phyloP scores from a whole-genome alignment of 2,329 filamentous ascomycete species.

The Amauroascus niger region DNA sequence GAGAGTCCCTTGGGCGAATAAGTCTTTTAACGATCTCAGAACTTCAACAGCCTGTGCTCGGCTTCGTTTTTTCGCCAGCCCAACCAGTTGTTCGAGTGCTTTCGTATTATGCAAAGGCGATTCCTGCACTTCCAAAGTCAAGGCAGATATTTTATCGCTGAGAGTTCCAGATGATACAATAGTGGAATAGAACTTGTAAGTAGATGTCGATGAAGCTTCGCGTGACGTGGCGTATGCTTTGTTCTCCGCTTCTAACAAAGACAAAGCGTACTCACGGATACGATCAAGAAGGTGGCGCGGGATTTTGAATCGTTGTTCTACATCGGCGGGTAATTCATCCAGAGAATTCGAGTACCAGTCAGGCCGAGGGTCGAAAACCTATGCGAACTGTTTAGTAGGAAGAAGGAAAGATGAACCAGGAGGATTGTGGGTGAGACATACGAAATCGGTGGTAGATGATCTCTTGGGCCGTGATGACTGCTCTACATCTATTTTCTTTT shows the following conservation, averaged over 20 bases:
- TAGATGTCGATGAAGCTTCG: slow-evolving; percentile 67
- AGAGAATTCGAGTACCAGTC: slow-evolving; percentile 58
- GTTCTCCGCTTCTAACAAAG: slow-evolving; percentile 68
- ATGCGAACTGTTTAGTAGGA: slow-evolving; percentile 10
- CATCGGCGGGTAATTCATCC: slow-evolving; percentile 41
- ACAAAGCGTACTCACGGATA: slow-evolving; percentile 57
- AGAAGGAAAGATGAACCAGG: neutral
- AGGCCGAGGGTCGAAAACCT: slow-evolving; percentile 53
- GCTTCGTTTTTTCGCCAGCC: slow-evolving; percentile 82
- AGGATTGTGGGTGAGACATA: neutral
- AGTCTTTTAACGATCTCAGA: slow-evolving; percentile 85
- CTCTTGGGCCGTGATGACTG: neutral
- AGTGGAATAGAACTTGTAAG: slow-evolving; percentile 90
- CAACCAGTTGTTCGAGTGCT: slow-evolving; percentile 74
- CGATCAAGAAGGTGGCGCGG: slow-evolving; percentile 47
- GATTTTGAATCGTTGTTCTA: slow-evolving; percentile 39
- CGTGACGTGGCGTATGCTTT: slow-evolving; percentile 61
- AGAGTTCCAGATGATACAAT: slow-evolving; percentile 96
- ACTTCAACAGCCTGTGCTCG: slow-evolving; percentile 86
- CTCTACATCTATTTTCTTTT: neutral
- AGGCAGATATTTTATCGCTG: slow-evolving; percentile 89
- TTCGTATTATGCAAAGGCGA: slow-evolving; percentile 89
- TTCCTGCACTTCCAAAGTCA: slow-evolving; percentile 90
- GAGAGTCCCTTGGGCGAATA: slow-evolving; percentile 79
- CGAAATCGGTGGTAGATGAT: slow-evolving; percentile 9